Percentiles rank a stretch among this genome's conserved stretches.
phyloP scores from a whole-genome alignment of 1,139 yeast genomes.

The Waltiozyma sp. region DNA sequence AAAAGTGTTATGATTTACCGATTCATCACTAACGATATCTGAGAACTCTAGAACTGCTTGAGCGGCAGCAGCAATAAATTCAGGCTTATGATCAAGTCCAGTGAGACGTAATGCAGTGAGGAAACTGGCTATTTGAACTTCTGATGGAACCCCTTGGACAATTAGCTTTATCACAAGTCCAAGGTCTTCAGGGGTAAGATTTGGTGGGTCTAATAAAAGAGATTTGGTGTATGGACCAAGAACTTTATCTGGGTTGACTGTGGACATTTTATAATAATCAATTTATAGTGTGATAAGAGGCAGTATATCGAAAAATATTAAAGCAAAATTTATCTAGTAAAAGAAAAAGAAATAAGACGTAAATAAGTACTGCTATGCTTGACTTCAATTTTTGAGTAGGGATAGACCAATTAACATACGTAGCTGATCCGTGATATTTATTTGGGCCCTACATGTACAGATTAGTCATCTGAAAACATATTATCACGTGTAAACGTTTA shows the following conservation, averaged over 20 bases:
- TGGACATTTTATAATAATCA: not conserved
- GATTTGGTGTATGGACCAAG: slow-evolving; percentile 57
- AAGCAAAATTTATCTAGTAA: too few relatives aligned
- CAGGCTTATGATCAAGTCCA: slow-evolving; percentile 75
- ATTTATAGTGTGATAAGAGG: too few relatives aligned
- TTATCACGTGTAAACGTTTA: too few relatives aligned
- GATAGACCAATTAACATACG: too few relatives aligned
- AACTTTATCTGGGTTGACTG: slow-evolving; percentile 3
- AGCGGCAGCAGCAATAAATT: slow-evolving; percentile 79
- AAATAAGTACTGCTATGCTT: too few relatives aligned
- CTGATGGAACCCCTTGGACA: slow-evolving; percentile 49
- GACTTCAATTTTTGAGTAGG: too few relatives aligned
- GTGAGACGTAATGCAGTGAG: slow-evolving; percentile 62
- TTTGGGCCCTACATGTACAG: too few relatives aligned
- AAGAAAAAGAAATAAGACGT: too few relatives aligned
- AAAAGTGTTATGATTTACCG: slow-evolving; percentile 42
- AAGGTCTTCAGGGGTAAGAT: slow-evolving; percentile 50
- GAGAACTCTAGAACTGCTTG: slow-evolving; percentile 55
- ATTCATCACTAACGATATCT: slow-evolving; percentile 31
- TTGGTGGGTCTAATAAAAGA: slow-evolving; percentile 46
- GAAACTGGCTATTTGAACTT: slow-evolving; percentile 69
- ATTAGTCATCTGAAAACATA: too few relatives aligned
- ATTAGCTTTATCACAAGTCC: slow-evolving; percentile 48
- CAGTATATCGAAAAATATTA: too few relatives aligned
- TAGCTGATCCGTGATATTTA: too few relatives aligned